phyloP scores from a whole-genome alignment of 169 alveolate genomes.

The Cryptosporidium canis region DNA sequence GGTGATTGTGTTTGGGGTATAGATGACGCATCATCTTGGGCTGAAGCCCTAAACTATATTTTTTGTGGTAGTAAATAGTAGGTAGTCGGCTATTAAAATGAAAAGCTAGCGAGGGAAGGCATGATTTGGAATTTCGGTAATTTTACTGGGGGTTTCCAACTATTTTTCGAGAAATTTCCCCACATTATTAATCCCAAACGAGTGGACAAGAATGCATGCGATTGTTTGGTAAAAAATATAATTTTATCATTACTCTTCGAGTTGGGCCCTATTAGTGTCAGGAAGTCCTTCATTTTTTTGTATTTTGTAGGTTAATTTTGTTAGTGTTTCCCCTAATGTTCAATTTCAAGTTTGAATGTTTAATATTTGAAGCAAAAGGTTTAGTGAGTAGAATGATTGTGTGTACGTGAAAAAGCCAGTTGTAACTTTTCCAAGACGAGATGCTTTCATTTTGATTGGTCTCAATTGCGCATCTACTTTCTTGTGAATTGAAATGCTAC shows the following conservation, averaged over 20 bases:
- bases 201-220: not conserved
- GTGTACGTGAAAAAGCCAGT: not conserved
- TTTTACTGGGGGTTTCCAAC: no score
- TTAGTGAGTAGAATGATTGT: not conserved
- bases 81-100: no score
- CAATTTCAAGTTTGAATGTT: not conserved
- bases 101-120: no score
- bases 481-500: not conserved
- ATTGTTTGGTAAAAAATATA: not conserved
- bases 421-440: not conserved
- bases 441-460: not conserved
- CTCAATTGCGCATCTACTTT: not conserved
- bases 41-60: no score
- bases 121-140: no score
- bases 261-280: not conserved
- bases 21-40: no score
- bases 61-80: no score
- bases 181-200: not conserved
- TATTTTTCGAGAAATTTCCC: not conserved
- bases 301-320: slow-evolving; percentile 25
- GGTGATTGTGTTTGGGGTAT: no score
- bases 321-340: slow-evolving; percentile 14
- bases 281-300: not conserved
- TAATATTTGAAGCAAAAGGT: not conserved
- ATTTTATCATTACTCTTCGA: not conserved